Percentiles rank a stretch among this genome's conserved stretches.
Conservation (phyloP, 108 stramenopile species). For the Cyclostephanos tholiformis region DNA sequence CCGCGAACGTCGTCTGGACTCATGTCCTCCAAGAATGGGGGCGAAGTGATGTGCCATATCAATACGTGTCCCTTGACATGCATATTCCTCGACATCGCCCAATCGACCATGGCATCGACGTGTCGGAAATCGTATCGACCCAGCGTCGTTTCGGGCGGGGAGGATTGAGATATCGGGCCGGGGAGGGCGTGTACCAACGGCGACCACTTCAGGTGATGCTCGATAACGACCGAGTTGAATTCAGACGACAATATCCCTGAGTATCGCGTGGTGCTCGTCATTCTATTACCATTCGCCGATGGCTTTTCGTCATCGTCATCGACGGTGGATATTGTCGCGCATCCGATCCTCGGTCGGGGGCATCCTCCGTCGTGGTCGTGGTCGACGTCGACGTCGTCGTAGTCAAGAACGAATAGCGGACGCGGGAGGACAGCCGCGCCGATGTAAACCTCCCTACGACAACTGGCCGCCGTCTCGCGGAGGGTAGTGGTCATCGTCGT, state of each 20-base stretch:
- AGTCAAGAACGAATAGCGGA: conserved; percentile 58
- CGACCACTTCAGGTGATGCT: conserved; percentile 91
- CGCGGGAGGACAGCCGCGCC: conserved; percentile 81
- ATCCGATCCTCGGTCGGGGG: conserved; percentile 21
- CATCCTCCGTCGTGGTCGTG: conserved; percentile 17
- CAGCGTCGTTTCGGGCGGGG: conserved; percentile 51
- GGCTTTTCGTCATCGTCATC: background rate
- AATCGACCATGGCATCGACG: conserved; percentile 86
- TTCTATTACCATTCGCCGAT: conserved; percentile 32
- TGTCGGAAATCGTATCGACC: conserved; percentile 89
- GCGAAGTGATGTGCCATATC: conserved; percentile 88
- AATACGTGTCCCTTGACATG: conserved; percentile 91
- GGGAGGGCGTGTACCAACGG: conserved; percentile 71
- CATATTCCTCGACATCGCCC: conserved; percentile 71
- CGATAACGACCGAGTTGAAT: conserved; percentile 91
- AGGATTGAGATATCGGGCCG: conserved; percentile 59
- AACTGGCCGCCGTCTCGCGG: conserved; percentile 50
- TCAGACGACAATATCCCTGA: conserved; percentile 62
- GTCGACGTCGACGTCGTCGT: conserved; percentile 31
- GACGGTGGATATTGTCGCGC: conserved; percentile 15
- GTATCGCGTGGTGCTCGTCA: conserved; percentile 50
- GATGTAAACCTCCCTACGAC: conserved; percentile 76
- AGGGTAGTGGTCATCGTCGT: conserved; percentile 36
- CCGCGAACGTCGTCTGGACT: conserved; percentile 63
- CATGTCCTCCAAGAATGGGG: conserved; percentile 65